Evolutionary conservation across 148 eudicot genomes (phyloP).

Genomic region (Camellia granthamiana): DNA sequence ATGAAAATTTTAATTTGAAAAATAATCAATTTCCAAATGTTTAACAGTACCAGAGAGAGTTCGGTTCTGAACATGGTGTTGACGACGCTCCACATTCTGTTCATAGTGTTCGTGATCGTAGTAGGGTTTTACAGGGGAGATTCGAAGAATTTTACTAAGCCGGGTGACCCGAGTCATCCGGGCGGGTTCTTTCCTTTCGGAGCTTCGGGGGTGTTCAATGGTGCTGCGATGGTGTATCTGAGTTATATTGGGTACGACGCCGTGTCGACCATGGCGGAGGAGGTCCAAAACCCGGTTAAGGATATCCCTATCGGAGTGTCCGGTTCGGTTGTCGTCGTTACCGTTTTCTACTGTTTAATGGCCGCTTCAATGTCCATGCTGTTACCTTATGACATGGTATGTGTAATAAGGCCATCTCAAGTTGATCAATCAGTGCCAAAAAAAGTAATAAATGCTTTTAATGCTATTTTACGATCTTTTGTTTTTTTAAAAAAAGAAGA

Average conservation of each 20-base stretch:
- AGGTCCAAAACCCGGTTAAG: slow-evolving; percentile 68
- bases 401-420: too few relatives aligned
- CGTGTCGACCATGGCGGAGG: slow-evolving; percentile 95
- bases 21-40: background rate
- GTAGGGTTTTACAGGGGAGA: slow-evolving; percentile 80
- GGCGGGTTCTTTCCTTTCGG: slow-evolving; percentile 83
- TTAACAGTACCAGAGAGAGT: slow-evolving; percentile 81
- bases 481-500: too few relatives aligned
- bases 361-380: slow-evolving; percentile 90
- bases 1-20: background rate
- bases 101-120: slow-evolving; percentile 66
- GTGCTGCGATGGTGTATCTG: slow-evolving; percentile 84
- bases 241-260: slow-evolving; percentile 94
- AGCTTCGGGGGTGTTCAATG: slow-evolving; percentile 68
- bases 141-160: slow-evolving; percentile 48
- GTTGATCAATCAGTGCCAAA: too few relatives aligned
- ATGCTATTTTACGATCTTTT: background rate
- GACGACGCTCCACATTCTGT: slow-evolving; percentile 61
- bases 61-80: slow-evolving; percentile 68
- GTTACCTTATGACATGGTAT: slow-evolving; percentile 82
- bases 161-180: slow-evolving; percentile 49
- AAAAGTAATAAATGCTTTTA: too few relatives aligned
- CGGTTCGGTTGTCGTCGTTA: slow-evolving; percentile 84
- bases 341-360: slow-evolving; percentile 83
- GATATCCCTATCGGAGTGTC: slow-evolving; percentile 84